These are phyloP conservation scores for Phaeosphaeria sp. DNA, from an alignment of 2,329 filamentous ascomycete species.

Conservation along the genomic window DNA sequence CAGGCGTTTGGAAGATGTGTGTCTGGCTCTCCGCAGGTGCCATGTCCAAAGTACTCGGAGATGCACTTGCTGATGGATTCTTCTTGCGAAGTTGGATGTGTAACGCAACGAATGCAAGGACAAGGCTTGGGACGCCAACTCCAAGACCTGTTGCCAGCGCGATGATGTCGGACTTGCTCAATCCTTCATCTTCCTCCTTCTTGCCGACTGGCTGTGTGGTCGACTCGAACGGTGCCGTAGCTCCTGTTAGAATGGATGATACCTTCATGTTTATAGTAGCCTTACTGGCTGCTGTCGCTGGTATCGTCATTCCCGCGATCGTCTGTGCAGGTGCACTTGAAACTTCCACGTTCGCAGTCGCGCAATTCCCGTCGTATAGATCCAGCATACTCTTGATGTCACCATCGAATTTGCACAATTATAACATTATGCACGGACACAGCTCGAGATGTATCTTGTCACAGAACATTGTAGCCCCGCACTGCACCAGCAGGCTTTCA, in stretches of 20 bases:
- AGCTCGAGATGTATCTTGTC: slow-evolving; percentile 5
- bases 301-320: neutral
- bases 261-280: neutral
- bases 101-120: neutral
- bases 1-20: neutral
- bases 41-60: neutral
- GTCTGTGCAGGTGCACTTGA: neutral
- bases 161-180: slow-evolving; percentile 11
- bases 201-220: neutral
- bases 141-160: slow-evolving; percentile 6
- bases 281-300: neutral
- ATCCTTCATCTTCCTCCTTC: slow-evolving; percentile 3
- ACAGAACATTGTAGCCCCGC: neutral
- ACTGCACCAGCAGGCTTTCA: slow-evolving; percentile 8
- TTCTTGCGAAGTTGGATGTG: slow-evolving; percentile 2
- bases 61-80: neutral
- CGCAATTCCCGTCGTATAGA: slow-evolving; percentile 9
- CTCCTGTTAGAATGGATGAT: neutral
- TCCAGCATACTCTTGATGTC: slow-evolving; percentile 9
- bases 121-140: slow-evolving; percentile 9
- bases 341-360: slow-evolving; percentile 4
- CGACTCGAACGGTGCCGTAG: neutral
- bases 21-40: neutral
- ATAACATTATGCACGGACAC: neutral
- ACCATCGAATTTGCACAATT: neutral